These are phyloP conservation scores for Uronychia binucleata DNA, from an alignment of 73 alveolate species.

Conservation along the genomic window DNA sequence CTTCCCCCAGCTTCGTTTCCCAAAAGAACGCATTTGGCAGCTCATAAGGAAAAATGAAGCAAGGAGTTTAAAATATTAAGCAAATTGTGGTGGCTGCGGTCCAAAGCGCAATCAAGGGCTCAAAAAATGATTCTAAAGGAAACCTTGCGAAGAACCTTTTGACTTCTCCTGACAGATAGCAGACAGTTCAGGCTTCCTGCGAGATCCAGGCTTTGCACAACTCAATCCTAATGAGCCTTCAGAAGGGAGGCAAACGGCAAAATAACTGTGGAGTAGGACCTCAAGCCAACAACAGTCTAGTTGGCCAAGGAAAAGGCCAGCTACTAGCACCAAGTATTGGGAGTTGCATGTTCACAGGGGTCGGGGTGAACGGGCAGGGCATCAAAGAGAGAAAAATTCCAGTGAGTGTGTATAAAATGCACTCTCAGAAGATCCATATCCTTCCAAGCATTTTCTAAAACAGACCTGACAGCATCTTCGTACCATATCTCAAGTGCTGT, in stretches of 20 bases:
- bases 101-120: too few species aligned
- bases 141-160: too few species aligned
- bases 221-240: background rate
- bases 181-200: background rate
- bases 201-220: background rate
- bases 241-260: background rate
- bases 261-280: background rate
- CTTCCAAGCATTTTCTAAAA: conserved; percentile 3
- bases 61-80: too few species aligned
- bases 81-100: too few species aligned
- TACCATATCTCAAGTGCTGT: conserved; percentile 37
- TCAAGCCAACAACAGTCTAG: background rate
- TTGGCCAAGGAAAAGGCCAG: background rate
- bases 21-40: background rate
- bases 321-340: background rate
- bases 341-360: too few species aligned
- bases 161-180: background rate
- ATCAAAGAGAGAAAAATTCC: conserved; percentile 53
- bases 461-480: conserved; percentile 53
- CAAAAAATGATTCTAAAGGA: too few species aligned
- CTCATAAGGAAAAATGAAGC: too few species aligned
- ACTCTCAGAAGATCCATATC: background rate
- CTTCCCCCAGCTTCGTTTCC: background rate
- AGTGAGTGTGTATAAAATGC: conserved; percentile 35
- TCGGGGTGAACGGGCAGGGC: too few species aligned